Base-by-base conservation (phyloP, 331 rosid species). In the Erythrophleum ivorense region DNA sequence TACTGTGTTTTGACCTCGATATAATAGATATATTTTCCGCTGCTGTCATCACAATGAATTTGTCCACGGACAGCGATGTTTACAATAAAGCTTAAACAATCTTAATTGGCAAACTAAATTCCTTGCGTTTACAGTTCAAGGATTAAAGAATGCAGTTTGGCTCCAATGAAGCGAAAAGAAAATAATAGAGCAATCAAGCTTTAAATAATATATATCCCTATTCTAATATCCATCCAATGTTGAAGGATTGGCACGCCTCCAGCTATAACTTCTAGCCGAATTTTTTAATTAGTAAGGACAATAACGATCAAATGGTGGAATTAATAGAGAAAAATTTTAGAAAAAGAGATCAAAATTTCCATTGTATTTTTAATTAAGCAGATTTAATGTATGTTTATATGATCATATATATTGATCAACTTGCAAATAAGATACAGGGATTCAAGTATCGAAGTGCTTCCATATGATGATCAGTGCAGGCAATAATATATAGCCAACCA, bases 11-110 rank as follows among this genome's bases (percentile, higher is more conserved):
- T 75, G 62, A 84, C 78, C 71, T 41, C 43, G 70, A 79, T 75
- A 16, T 62, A 50, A 59, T 62, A 10, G 41, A 49, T 71, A 59
- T 34, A 46, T 71, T 5, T 55, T 33, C 9, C 36, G 58, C 31
- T 63, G 79, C 62, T 63, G 63, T 31, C 76, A 19, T 78, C 71
- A 9, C 29, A 50, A 19, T 49, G 43, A 46, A 76, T 69, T 50
- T 67, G 62, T 73, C 64, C 45, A 41, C n/a, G 54, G 57, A 31
- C 70, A 68, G 59, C 70, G 53, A 67, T 83, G 54, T 33, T 75
- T 12, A 5, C 45, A 12, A 48, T 41, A 40, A 29, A 74, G 21
- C 24, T 48, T 77, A 38, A 55, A 21, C 19, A 6, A 16, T 38
- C 9, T 78, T 15, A 43, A 53, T 70, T 41, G 12, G 36, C 16